These are phyloP conservation scores for Boletus tomentosulus DNA, from an alignment of 768 basidiomycete species.

Conservation along the genomic window DNA sequence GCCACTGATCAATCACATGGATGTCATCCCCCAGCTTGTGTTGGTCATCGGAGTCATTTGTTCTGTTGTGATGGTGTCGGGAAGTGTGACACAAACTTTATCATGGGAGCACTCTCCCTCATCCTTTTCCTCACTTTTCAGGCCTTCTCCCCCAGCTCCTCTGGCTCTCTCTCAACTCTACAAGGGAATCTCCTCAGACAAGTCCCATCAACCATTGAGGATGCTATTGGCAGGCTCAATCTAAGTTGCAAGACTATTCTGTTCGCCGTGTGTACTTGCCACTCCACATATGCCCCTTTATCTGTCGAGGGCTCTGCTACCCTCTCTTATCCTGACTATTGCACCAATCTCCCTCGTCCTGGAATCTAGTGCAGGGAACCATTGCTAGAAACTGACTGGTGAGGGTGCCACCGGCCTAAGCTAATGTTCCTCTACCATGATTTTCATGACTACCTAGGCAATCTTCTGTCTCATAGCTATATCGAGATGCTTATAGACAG, in stretches of 20 bases:
- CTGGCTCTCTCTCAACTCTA: not conserved
- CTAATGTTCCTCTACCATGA: constrained; percentile 2
- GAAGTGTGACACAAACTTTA: constrained; percentile 8
- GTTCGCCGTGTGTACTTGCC: not conserved
- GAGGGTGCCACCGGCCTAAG: not conserved
- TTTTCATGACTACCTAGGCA: constrained; percentile 9
- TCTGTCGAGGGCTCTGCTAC: fast-evolving
- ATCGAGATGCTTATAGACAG: not conserved
- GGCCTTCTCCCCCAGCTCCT: not conserved
- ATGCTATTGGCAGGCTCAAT: not conserved
- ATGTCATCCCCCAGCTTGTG: constrained; percentile 1
- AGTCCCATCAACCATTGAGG: not conserved
- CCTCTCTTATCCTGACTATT: not conserved
- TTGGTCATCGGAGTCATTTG: not conserved
- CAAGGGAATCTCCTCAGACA: constrained; percentile 6
- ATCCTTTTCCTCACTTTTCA: constrained; percentile 3
- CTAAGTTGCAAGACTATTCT: not conserved
- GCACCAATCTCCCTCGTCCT: not conserved
- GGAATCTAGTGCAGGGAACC: not conserved
- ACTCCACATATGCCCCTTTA: not conserved
- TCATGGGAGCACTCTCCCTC: constrained; percentile 12
- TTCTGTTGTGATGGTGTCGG: constrained; percentile 16
- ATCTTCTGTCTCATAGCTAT: not conserved
- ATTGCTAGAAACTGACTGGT: not conserved
- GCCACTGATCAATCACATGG: constrained; percentile 1